Evolutionary conservation across 2,329 filamentous ascomycete species (phyloP), one percentile per base, ranked within the genome.

Genomic region (Ascochyta fabae): DNA sequence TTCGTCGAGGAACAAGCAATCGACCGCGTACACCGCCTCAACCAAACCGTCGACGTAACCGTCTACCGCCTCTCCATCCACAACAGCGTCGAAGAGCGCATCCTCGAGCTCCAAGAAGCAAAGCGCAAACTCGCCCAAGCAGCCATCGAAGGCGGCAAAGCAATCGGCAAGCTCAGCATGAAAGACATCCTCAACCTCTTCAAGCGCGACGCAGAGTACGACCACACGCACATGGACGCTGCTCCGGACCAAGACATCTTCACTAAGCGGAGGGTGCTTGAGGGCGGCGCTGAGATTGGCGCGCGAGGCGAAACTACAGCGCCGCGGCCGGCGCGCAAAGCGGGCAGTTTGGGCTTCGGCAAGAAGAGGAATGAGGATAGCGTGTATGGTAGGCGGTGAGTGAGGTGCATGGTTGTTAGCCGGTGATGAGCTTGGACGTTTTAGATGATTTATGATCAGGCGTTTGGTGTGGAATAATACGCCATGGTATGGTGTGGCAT

Each of bases 1-100:
- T 99, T 99, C 71, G 92, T 99, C 31, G 95, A 99, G 80, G 95
- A 99, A 75, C 95, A 99, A 81, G 95, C 95, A 44, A 99, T 99
- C 66, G 95, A 99, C 76, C 92, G 95, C 50, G 95, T 99, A 24
- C 95, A 99, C 74, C 92, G 95, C n/a, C 88, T 99, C 48, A 98
- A 96, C 36, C 95, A 99, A 77, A 97, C 92, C 1, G 84, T 94
- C 36, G 93, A 98, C 71, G 95, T 99, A 31, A 86, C 94, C 52
- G 92, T 99, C 60, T 99, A 96, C 81, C 96, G 95, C 69, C 86
- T 99, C 67, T 96, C 92, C 2, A 88, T 99, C 58, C 85, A 86
- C 62, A 84, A 89, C 63, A 93, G 90, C 0, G 94, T 99, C 52
- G 95, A 99, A 80, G 92, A 94, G 76, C 87, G 93, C 54, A 99